These are phyloP conservation scores for Chenopodium suecicum DNA, from an alignment of 148 eudicot species.

Conservation along the genomic window DNA sequence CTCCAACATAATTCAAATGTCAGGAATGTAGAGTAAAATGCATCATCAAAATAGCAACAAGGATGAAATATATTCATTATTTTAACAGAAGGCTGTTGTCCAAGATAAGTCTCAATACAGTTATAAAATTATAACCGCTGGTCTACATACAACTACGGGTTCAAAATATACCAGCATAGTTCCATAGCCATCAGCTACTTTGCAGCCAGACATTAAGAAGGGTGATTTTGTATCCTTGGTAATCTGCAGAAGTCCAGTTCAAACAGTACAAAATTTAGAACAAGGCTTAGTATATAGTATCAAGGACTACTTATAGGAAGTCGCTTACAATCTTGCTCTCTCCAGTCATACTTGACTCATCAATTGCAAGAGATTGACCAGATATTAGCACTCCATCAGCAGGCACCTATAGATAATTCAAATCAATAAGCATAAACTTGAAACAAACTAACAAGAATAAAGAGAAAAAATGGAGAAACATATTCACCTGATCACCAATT, in stretches of 20 bases:
- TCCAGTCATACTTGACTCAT: conserved; percentile 99
- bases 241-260: conserved; percentile 44
- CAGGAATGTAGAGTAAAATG: background rate
- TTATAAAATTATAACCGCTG: background rate
- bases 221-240: conserved; percentile 65
- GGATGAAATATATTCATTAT: background rate
- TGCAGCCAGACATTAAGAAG: conserved; percentile 94
- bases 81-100: background rate
- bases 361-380: conserved; percentile 88
- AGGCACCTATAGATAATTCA: conserved; percentile 55
- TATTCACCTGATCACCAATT: conserved; percentile 91
- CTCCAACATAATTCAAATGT: background rate
- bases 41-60: background rate
- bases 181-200: conserved; percentile 95
- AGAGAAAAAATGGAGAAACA: background rate
- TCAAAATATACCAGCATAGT: conserved; percentile 71
- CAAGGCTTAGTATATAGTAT: background rate
- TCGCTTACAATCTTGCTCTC: conserved; percentile 88
- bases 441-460: background rate
- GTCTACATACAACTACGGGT: background rate
- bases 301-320: background rate
- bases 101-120: background rate
- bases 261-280: conserved; percentile 6
- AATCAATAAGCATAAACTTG: conserved; percentile 8
- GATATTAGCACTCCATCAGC: conserved; percentile 88